Evolutionary conservation across 73 alveolate species (phyloP).

Genomic region (Paramecium caudatum): DNA sequence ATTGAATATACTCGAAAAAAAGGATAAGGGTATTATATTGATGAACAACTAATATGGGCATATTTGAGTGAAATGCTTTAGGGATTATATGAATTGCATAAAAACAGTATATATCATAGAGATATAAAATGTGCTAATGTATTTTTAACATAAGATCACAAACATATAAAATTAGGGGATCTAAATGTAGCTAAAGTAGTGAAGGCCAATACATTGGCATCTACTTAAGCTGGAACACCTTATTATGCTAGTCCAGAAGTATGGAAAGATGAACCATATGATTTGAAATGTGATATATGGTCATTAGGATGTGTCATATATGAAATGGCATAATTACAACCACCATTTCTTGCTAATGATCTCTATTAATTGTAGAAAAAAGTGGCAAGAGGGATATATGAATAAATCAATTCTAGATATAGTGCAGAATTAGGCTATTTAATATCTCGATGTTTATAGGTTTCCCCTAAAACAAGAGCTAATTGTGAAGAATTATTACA

Average conservation of each 20-base stretch:
- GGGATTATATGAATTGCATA: constrained; percentile 93
- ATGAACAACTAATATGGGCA: constrained; percentile 84
- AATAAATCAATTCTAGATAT: constrained; percentile 86
- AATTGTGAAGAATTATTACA: constrained; percentile 82
- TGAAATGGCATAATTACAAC: constrained; percentile 93
- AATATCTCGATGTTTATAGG: constrained; percentile 82
- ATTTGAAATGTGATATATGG: constrained; percentile 96
- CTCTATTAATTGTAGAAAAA: constrained; percentile 90
- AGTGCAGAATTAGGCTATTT: constrained; percentile 87
- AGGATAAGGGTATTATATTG: constrained; percentile 69
- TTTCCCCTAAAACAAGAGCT: constrained; percentile 90
- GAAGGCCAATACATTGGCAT: constrained; percentile 39
- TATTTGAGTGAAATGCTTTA: constrained; percentile 85
- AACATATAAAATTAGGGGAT: constrained; percentile 84
- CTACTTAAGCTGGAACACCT: constrained; percentile 95
- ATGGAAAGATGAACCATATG: constrained; percentile 97
- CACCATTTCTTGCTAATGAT: constrained; percentile 95
- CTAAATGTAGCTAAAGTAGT: constrained; percentile 89
- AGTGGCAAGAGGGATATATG: constrained; percentile 91
- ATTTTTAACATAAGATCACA: constrained; percentile 82
- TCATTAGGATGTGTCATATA: constrained; percentile 95
- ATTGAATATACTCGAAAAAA: constrained; percentile 78
- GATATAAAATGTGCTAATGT: constrained; percentile 95
- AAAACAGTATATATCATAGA: constrained; percentile 90
- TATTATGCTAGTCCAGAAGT: constrained; percentile 96